Conservation (phyloP, 257 asterid species). For the Coffea canephora region DNA sequence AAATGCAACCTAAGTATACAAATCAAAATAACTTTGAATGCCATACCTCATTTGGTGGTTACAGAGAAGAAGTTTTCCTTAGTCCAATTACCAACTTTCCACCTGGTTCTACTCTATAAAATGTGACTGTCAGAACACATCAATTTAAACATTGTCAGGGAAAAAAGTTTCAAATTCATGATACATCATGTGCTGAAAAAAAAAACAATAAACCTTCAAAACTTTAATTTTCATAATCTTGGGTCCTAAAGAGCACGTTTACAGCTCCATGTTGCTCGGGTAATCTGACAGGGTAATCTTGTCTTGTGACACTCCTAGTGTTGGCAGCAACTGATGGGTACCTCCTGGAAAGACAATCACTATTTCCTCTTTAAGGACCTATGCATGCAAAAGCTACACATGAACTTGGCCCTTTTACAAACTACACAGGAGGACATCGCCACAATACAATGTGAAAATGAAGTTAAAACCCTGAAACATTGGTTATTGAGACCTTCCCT, state of each 20-base stretch:
- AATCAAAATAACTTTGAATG: background rate
- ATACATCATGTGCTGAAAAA: conserved; percentile 1
- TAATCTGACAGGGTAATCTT: background rate
- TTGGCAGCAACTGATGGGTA: background rate
- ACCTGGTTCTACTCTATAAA: conserved; percentile 63
- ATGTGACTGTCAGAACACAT: conserved; percentile 44
- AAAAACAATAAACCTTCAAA: background rate
- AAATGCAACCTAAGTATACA: background rate
- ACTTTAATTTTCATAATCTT: background rate
- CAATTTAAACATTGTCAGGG: background rate
- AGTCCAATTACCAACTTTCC: conserved; percentile 63
- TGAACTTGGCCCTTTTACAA: background rate
- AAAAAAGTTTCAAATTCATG: background rate
- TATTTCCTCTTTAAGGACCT: background rate
- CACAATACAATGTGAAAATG: background rate
- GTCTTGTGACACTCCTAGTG: background rate
- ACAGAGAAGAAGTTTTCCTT: conserved; percentile 38
- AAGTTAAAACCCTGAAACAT: background rate
- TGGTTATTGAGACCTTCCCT: background rate
- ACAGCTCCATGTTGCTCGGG: background rate
- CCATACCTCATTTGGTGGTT: conserved; percentile 15
- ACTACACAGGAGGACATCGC: background rate
- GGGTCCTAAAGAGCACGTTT: background rate
- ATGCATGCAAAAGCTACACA: background rate
- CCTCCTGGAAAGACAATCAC: background rate